These are phyloP conservation scores for Leptodermis oblonga DNA, from an alignment of 257 asterid genomes.

Conservation along the genomic window DNA sequence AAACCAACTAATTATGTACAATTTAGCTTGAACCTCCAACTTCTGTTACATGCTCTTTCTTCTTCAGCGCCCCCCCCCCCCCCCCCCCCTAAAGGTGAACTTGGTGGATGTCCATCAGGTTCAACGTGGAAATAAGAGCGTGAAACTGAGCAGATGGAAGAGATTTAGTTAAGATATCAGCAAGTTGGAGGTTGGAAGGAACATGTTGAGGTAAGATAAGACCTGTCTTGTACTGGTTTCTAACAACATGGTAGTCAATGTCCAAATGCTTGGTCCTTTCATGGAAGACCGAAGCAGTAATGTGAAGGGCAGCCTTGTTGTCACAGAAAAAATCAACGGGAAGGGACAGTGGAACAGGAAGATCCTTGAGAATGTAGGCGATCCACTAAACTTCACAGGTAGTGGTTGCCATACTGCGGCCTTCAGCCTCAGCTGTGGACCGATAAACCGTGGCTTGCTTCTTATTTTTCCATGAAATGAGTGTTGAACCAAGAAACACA, in stretches of 20 bases:
- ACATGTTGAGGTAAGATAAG: neutral
- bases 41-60: too few relatives aligned
- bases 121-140: neutral
- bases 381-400: neutral
- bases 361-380: neutral
- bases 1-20: too few relatives aligned
- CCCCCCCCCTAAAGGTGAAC: neutral
- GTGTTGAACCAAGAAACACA: neutral
- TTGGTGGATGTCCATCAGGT: neutral
- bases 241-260: neutral
- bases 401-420: neutral
- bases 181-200: neutral
- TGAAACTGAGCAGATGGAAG: neutral
- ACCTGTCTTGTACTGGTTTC: neutral
- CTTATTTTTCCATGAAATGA: neutral
- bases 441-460: neutral
- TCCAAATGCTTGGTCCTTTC: neutral
- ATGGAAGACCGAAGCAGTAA: neutral
- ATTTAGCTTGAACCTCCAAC: too few relatives aligned
- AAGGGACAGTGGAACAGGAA: neutral
- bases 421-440: neutral
- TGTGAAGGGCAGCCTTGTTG: neutral
- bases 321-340: neutral
- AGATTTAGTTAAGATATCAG: neutral
- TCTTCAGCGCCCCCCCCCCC: too few relatives aligned